Percentiles rank a stretch among this genome's conserved stretches.
These are phyloP conservation scores for Jamesozyma lodderae DNA, from an alignment of 805 yeast species.

Conservation along the genomic window DNA sequence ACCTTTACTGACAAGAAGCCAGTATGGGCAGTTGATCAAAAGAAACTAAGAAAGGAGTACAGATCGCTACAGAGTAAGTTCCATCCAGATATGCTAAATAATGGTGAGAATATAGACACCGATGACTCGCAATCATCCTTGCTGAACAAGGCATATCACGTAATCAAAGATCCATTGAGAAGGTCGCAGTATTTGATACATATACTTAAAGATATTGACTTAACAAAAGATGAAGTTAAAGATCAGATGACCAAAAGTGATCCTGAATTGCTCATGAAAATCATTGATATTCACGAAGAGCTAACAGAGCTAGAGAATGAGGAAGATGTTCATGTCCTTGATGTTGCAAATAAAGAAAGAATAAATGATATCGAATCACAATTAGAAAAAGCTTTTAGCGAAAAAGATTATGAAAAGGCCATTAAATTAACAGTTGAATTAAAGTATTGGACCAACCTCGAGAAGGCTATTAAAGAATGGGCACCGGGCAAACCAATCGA, in stretches of 20 bases:
- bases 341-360: constrained; percentile 48
- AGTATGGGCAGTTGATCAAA: constrained; percentile 52
- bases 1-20: constrained; percentile 63
- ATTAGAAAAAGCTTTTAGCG: constrained; percentile 40
- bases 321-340: constrained; percentile 46
- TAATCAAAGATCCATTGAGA: constrained; percentile 57
- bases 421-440: constrained; percentile 59
- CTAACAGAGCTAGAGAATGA: constrained; percentile 57
- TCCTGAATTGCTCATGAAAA: constrained; percentile 57
- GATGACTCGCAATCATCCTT: constrained; percentile 34
- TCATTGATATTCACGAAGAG: constrained; percentile 78
- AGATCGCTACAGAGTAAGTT: constrained; percentile 58
- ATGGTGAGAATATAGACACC: constrained; percentile 4
- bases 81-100: constrained; percentile 65
- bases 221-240: constrained; percentile 49
- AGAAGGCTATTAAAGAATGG: constrained; percentile 68
- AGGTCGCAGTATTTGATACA: constrained; percentile 57
- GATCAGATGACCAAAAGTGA: constrained; percentile 38
- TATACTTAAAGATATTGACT: constrained; percentile 39
- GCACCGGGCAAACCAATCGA: constrained; percentile 55
- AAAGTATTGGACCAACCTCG: constrained; percentile 78
- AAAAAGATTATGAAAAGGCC: constrained; percentile 47
- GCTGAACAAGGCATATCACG: constrained; percentile 70
- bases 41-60: constrained; percentile 62
- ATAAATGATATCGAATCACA: constrained; percentile 38